These are phyloP conservation scores for Jackrogersella multiformis DNA, from an alignment of 495 filamentous ascomycete genomes.

Conservation along the genomic window DNA sequence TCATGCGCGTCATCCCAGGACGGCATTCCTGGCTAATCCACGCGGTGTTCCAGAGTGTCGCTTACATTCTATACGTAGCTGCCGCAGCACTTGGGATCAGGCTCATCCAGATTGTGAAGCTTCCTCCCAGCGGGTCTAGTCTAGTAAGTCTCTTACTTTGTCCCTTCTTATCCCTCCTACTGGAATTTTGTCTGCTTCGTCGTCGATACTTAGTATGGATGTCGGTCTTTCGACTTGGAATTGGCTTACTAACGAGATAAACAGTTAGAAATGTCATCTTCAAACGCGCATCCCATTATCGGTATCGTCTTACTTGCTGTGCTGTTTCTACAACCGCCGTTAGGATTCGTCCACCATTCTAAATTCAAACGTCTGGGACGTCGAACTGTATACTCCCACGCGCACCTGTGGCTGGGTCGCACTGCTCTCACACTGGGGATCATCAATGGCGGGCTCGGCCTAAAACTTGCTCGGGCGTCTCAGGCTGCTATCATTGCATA, in stretches of 20 bases:
- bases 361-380: slow-evolving; percentile 56
- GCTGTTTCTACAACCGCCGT: slow-evolving; percentile 66
- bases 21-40: slow-evolving; percentile 56
- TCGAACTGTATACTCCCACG: slow-evolving; percentile 62
- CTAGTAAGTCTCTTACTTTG: slow-evolving; percentile 40
- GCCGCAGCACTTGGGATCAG: slow-evolving; percentile 68
- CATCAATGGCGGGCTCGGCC: slow-evolving; percentile 73
- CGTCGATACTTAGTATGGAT: too few species aligned
- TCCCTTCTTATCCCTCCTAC: neutral
- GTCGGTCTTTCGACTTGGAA: neutral
- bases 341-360: slow-evolving; percentile 71
- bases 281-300: slow-evolving; percentile 60
- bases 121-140: slow-evolving; percentile 34
- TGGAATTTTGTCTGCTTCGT: neutral
- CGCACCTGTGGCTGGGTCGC: slow-evolving; percentile 75
- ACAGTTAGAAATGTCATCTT: slow-evolving; percentile 31
- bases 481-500: slow-evolving; percentile 48
- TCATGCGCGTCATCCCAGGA: slow-evolving; percentile 60
- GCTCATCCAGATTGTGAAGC: slow-evolving; percentile 50
- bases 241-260: neutral
- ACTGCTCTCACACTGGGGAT: slow-evolving; percentile 68
- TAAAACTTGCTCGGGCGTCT: slow-evolving; percentile 55
- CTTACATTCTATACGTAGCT: slow-evolving; percentile 58
- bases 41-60: slow-evolving; percentile 62
- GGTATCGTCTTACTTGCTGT: slow-evolving; percentile 66